A percentile compares a stretch with the other conserved stretches of the same genome.
Evolutionary conservation across 805 yeast species (phyloP).

Genomic region (Candida pseudofarinosa): DNA sequence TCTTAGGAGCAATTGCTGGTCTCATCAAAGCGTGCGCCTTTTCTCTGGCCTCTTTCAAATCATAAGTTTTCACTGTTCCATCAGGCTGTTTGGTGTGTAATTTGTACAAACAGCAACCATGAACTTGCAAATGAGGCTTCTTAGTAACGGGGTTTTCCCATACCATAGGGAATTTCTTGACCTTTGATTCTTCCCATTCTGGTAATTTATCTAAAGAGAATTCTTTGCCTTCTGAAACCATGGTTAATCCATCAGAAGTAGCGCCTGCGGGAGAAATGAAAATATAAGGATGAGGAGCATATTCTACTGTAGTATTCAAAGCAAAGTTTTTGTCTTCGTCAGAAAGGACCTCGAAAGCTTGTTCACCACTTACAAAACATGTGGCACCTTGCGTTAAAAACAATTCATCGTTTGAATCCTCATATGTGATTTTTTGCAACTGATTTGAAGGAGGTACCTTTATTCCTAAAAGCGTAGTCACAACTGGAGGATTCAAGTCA

Average conservation of each 20-base stretch:
- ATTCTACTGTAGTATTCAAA: conserved; percentile 72
- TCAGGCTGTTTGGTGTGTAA: conserved; percentile 54
- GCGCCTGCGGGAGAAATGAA: conserved; percentile 78
- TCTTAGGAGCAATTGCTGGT: conserved; percentile 73
- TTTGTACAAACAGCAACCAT: conserved; percentile 80
- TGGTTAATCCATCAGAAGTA: conserved; percentile 81
- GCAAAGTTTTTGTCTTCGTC: conserved; percentile 73
- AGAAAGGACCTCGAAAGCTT: conserved; percentile 63
- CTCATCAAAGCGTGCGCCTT: conserved; percentile 73
- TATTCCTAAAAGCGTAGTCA: conserved; percentile 79
- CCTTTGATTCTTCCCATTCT: conserved; percentile 73
- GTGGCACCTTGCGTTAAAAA: conserved; percentile 82
- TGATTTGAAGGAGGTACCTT: conserved; percentile 69
- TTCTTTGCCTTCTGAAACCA: conserved; percentile 79
- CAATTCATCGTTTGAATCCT: conserved; percentile 53
- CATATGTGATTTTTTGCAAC: conserved; percentile 63
- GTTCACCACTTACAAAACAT: conserved; percentile 81
- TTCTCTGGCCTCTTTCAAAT: conserved; percentile 68
- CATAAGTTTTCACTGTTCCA: conserved; percentile 43
- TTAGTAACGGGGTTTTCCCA: conserved; percentile 91
- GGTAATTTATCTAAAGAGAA: conserved; percentile 65
- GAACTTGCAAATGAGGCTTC: conserved; percentile 79
- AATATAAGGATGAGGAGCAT: conserved; percentile 92
- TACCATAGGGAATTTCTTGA: conserved; percentile 77
- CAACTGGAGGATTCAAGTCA: conserved; percentile 80